Base-by-base conservation (phyloP, 2,329 filamentous ascomycete genomes). In the Curvularia sp. region DNA sequence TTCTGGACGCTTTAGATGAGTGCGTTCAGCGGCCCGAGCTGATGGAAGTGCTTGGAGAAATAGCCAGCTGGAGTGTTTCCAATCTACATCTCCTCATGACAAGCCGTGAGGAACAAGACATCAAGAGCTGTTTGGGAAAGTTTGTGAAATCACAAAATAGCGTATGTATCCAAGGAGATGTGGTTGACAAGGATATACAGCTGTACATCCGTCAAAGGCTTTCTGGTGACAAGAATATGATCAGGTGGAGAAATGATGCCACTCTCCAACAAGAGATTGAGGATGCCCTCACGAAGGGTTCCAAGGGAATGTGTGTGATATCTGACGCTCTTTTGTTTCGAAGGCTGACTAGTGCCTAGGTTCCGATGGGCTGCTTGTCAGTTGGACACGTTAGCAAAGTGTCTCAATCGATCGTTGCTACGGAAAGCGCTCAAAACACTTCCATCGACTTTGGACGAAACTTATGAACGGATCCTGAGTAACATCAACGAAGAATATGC, bases 201-300 rank as follows among this genome's bases (percentile, higher is more conserved):
- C 55, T 15, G 50, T 74, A 72, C 41, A 62, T 75, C 43, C 60
- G 48, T 35, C 60, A 72, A 54, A 47, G 79, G 72, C 63, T 81
- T 73, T 63, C 72, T 71, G 46, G 77, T 5, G 65, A 74, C 26
- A 66, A 65, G 33, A 38, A 3, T n/a, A 52, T 75, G 22, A 42
- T 15, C 2, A 75, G 67, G 60, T 75, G 65, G 71, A 44, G 58
- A 13, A 66, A 64, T 39, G 67, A 74, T 33, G 58, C 61, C 41
- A 47, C 58, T 58, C 24, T 74, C 68, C 44, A 63, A 66, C 38
- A 69, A 64, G 65, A 69, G 67, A 58, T 77, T 12, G 62, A 72
- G 38, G 59, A 59, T 24, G 65, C 78, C 2, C 73, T 79, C 3
- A 70, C 63, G 49, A 7, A 56, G 12, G 63, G 66, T 52, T 65